phyloP scores from a whole-genome alignment of 257 asterid species.

The Penstemon barbatus region DNA sequence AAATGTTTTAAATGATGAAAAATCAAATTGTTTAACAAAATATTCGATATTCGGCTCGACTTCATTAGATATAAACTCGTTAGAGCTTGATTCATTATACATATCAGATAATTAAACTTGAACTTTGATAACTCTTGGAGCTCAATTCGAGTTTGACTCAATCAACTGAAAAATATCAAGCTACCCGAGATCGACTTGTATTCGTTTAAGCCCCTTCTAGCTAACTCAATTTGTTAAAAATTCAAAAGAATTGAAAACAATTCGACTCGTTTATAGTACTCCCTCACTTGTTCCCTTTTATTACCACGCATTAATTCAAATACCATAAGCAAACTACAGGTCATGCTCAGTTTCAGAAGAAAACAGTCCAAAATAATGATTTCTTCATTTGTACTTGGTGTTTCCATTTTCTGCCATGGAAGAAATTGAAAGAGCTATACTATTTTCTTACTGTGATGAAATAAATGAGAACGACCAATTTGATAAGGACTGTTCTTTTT shows the following conservation, averaged over 20 bases:
- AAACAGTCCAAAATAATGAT: constrained; percentile 19
- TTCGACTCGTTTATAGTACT: not conserved
- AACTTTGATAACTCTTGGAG: too few species aligned
- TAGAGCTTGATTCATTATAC: not conserved
- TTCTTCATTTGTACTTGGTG: constrained; percentile 1
- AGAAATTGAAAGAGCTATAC: not conserved
- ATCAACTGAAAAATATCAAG: too few species aligned
- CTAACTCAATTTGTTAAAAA: too few species aligned
- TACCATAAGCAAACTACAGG: constrained; percentile 12
- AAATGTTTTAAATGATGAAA: not conserved
- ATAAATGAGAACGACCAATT: constrained; percentile 1
- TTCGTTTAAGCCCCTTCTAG: too few species aligned
- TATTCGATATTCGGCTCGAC: too few species aligned
- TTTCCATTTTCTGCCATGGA: not conserved
- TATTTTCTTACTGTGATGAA: not conserved
- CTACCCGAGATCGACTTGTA: too few species aligned
- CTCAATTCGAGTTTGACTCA: too few species aligned
- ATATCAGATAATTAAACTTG: not conserved
- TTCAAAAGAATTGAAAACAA: not conserved
- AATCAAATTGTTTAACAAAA: not conserved
- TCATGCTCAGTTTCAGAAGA: constrained; percentile 19
- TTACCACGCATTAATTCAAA: not conserved
- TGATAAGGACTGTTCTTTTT: not conserved
- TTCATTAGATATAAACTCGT: too few species aligned
- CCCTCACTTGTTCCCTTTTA: not conserved